phyloP scores from a whole-genome alignment of 2,329 filamentous ascomycete genomes.

The Fonsecaea multimorphosa region DNA sequence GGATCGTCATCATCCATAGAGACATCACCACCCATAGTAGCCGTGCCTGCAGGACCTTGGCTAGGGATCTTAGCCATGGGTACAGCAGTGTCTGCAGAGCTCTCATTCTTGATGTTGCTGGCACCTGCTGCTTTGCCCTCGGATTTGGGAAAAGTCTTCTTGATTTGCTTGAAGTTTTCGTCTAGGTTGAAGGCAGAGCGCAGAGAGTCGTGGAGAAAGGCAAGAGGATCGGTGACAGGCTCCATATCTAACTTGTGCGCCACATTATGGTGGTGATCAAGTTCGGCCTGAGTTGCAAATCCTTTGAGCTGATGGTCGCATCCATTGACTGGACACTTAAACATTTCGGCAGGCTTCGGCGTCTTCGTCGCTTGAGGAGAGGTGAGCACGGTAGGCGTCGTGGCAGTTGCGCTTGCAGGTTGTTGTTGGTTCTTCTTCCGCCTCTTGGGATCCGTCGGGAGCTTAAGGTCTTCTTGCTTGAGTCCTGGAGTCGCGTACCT shows the following conservation, averaged over 20 bases:
- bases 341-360: constrained; percentile 53
- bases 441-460: constrained; percentile 62
- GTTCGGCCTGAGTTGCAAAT: constrained; percentile 60
- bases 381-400: constrained; percentile 39
- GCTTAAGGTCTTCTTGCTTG: constrained; percentile 62
- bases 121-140: constrained; percentile 18
- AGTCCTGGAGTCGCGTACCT: constrained; percentile 58
- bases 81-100: constrained; percentile 28
- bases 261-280: constrained; percentile 62
- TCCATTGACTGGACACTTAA: constrained; percentile 59
- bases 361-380: constrained; percentile 49
- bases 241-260: constrained; percentile 57
- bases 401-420: constrained; percentile 35
- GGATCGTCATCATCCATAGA: constrained; percentile 26
- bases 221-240: constrained; percentile 60
- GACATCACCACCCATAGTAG: constrained; percentile 9
- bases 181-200: constrained; percentile 57
- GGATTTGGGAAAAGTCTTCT: constrained; percentile 43
- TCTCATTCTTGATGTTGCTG: constrained; percentile 31
- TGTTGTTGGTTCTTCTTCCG: constrained; percentile 57
- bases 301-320: constrained; percentile 62
- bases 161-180: constrained; percentile 50
- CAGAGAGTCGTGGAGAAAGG: constrained; percentile 62
- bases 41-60: constrained; percentile 16
- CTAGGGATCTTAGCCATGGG: constrained; percentile 33